Evolutionary conservation across 2,329 filamentous ascomycete genomes (phyloP), one percentile per base, ranked within the genome.

Genomic region (Sclerotinia borealis): DNA sequence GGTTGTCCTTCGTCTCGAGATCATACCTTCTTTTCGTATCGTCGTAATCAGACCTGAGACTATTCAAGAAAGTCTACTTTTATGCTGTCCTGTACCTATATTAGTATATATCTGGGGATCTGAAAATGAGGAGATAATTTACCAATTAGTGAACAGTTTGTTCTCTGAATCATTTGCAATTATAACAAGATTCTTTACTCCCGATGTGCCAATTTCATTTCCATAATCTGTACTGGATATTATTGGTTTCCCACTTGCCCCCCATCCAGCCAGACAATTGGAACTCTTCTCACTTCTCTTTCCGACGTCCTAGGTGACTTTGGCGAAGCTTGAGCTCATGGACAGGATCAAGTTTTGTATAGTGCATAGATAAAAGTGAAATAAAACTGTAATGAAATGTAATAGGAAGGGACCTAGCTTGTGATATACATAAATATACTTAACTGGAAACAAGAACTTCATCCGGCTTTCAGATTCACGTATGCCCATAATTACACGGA

Each of bases 1-100:
- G 67, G 55, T 78, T 76, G 50, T 79, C 77, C 36, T 73, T 76
- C 19, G 74, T 69, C 67, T 82, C 80, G 36, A 78, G 74, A 48
- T 76, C 73, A 66, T 80, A 80, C 25, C 75, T 73, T 22, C 70
- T 68, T 48, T 73, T 72, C 15, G 78, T 77, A 67, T 82, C 79
- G 61, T 74, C 71, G n/a, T 77, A 74, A 48, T 79, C 76, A 31
- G 76, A 72, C 63, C 59, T 36, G 71, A 72, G 3, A 72, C 54
- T 39, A 68, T 67, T 60, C 65, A 63, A 29, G 68, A 61, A 11
- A 72, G 51, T 19, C 52, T 49, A 50, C 59, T 68, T 29, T 64
- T 61, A 63, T 64, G 43, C 19, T 52, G 45, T 41, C 43, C 61
- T 63, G 39, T 8, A 56, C 17, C 22, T 9, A 1, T 1, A 31